Conservation (phyloP, 2,329 filamentous ascomycete genomes). For the Colletotrichum horii region DNA sequence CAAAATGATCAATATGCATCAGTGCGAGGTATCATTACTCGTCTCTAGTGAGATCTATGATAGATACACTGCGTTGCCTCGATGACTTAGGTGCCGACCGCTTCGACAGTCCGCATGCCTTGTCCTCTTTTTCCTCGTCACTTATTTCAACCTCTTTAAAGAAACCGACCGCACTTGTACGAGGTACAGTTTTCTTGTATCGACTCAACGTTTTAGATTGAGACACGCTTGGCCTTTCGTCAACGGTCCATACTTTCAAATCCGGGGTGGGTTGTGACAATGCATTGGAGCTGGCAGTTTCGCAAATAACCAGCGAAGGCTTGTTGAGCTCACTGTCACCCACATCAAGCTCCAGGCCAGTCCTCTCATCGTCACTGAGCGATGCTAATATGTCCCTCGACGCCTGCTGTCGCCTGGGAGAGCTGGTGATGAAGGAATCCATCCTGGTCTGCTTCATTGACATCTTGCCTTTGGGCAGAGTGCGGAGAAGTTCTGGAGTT, state of each 20-base stretch:
- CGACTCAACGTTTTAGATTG: neutral
- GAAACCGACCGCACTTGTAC: constrained; percentile 42
- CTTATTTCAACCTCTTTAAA: constrained; percentile 38
- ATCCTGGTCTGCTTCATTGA: constrained; percentile 33
- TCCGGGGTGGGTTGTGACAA: neutral
- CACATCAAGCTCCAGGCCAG: neutral
- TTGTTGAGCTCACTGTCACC: neutral
- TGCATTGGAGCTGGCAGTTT: neutral
- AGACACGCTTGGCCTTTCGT: constrained; percentile 7
- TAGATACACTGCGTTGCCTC: constrained; percentile 7
- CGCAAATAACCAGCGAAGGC: neutral
- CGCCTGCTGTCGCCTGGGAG: neutral
- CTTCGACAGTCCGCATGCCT: neutral
- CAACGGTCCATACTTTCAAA: neutral
- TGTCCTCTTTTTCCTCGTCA: constrained; percentile 26
- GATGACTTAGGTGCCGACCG: neutral
- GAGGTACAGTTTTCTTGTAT: constrained; percentile 41
- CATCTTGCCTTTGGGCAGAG: neutral
- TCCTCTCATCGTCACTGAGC: neutral
- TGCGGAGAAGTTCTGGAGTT: neutral
- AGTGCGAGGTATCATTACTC: neutral
- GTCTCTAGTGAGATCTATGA: constrained; percentile 22
- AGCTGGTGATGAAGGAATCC: constrained; percentile 3
- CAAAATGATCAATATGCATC: neutral
- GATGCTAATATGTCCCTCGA: neutral